Conservation (phyloP, 1,284 basidiomycete species). For the Laetiporus sulphureus region DNA sequence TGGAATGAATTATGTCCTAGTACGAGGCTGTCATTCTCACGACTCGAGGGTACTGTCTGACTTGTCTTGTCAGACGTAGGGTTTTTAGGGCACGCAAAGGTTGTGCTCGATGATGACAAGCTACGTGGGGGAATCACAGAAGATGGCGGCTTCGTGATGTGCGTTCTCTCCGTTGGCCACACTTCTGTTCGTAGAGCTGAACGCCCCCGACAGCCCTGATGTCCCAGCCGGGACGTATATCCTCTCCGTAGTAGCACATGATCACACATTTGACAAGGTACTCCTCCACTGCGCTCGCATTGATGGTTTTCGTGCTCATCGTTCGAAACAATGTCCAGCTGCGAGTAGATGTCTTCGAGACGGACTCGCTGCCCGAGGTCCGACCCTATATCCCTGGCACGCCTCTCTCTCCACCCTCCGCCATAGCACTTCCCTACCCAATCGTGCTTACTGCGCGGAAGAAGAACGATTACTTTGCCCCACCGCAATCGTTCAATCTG, state of each 20-base stretch:
- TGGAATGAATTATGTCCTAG: conserved; percentile 64
- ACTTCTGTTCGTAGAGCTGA: conserved; percentile 12
- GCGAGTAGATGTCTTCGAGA: conserved; percentile 54
- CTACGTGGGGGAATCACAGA: conserved; percentile 44
- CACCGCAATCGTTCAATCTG: conserved; percentile 67
- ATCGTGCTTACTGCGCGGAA: conserved; percentile 46
- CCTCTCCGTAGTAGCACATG: conserved; percentile 57
- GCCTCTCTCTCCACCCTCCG: conserved; percentile 53
- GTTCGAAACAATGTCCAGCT: conserved; percentile 45
- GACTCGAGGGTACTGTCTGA: background rate
- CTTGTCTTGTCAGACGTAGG: conserved; percentile 10
- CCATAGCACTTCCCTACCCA: conserved; percentile 61
- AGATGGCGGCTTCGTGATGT: conserved; percentile 65
- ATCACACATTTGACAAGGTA: conserved; percentile 66
- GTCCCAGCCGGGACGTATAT: conserved; percentile 61
- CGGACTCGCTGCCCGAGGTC: conserved; percentile 41
- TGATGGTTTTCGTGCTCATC: background rate
- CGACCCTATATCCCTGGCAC: conserved; percentile 64
- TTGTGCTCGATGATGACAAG: conserved; percentile 53
- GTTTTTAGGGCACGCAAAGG: conserved; percentile 55
- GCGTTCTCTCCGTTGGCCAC: conserved; percentile 17
- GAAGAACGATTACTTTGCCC: conserved; percentile 61
- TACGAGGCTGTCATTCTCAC: conserved; percentile 23
- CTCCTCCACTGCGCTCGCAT: background rate
- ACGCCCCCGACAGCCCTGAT: conserved; percentile 41